Conservation (phyloP, 2,329 filamentous ascomycete species). For the Aspergillus glaucus region DNA sequence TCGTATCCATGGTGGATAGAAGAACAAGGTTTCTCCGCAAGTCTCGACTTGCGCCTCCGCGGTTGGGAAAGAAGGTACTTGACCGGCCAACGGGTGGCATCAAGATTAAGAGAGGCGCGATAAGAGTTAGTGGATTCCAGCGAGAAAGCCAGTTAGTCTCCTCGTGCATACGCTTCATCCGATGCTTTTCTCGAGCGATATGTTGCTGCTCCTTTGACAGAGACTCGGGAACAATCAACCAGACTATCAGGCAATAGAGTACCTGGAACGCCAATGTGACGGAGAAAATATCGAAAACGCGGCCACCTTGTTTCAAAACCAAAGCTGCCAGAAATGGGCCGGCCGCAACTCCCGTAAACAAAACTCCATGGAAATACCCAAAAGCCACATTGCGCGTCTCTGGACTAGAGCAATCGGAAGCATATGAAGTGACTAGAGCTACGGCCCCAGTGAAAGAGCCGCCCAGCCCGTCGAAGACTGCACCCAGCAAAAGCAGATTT, state of each 20-base stretch:
- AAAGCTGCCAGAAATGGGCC: constrained; percentile 78
- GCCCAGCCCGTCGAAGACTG: constrained; percentile 71
- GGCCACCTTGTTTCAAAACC: constrained; percentile 68
- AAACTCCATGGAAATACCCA: constrained; percentile 80
- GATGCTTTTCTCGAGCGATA: constrained; percentile 63
- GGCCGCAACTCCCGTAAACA: constrained; percentile 83
- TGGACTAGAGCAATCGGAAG: constrained; percentile 78
- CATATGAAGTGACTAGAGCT: constrained; percentile 76
- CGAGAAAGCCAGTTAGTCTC: constrained; percentile 25
- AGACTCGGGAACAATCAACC: constrained; percentile 75
- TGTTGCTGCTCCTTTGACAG: constrained; percentile 66
- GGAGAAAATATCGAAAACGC: constrained; percentile 78
- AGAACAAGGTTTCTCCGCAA: constrained; percentile 77
- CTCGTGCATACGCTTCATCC: constrained; percentile 30
- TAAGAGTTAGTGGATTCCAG: constrained; percentile 56
- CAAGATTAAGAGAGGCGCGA: constrained; percentile 72
- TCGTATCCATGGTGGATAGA: constrained; percentile 72
- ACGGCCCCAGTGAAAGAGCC: constrained; percentile 85
- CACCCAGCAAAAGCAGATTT: constrained; percentile 70
- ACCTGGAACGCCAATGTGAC: constrained; percentile 65
- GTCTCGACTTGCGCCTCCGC: constrained; percentile 52
- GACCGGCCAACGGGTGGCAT: constrained; percentile 51
- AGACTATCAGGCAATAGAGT: constrained; percentile 66
- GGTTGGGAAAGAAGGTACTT: constrained; percentile 32
- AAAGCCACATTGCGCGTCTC: constrained; percentile 75